Percentiles rank a stretch among this genome's conserved stretches.
Evolutionary conservation across 306 rosid species (phyloP).

Genomic region (Cucurbita argyrosperma): DNA sequence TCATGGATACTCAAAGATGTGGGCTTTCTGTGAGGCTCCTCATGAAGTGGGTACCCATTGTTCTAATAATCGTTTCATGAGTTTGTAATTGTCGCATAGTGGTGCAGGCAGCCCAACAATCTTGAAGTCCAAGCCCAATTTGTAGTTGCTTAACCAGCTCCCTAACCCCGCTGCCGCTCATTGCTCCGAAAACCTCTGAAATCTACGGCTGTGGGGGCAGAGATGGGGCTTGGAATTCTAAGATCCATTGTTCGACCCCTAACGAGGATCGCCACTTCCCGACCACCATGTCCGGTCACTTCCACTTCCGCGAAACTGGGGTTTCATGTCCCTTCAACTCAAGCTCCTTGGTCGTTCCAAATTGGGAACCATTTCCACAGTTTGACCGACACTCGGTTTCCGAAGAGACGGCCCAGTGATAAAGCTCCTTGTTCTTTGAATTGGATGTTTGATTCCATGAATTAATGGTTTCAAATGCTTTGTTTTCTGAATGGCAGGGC

Average conservation of each 20-base stretch:
- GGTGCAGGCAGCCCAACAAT: neutral
- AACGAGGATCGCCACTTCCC: slow-evolving; percentile 16
- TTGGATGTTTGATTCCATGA: neutral
- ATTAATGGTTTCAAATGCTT: slow-evolving; percentile 31
- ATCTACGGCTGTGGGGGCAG: neutral
- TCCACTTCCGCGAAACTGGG: neutral
- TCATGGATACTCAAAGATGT: neutral
- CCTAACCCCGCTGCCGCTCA: neutral
- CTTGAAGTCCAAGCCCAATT: neutral
- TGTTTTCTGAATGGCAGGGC: slow-evolving; percentile 35
- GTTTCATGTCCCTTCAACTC: slow-evolving; percentile 5
- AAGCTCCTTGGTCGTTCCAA: slow-evolving; percentile 34
- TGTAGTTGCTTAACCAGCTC: neutral
- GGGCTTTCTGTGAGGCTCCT: neutral
- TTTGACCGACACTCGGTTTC: slow-evolving; percentile 72
- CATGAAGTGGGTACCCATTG: neutral
- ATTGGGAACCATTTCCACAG: slow-evolving; percentile 38
- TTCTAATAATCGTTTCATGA: too few species aligned
- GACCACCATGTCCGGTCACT: slow-evolving; percentile 6
- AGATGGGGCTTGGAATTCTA: slow-evolving; percentile 53
- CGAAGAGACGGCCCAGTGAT: slow-evolving; percentile 59
- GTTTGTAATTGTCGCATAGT: neutral
- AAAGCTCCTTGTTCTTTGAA: slow-evolving; percentile 26
- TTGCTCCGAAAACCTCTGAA: neutral
- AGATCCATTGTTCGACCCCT: slow-evolving; percentile 41